Percentiles rank a stretch among this genome's conserved stretches.
phyloP scores from a whole-genome alignment of 2,329 filamentous ascomycete genomes.

The Diatrype stigma region DNA sequence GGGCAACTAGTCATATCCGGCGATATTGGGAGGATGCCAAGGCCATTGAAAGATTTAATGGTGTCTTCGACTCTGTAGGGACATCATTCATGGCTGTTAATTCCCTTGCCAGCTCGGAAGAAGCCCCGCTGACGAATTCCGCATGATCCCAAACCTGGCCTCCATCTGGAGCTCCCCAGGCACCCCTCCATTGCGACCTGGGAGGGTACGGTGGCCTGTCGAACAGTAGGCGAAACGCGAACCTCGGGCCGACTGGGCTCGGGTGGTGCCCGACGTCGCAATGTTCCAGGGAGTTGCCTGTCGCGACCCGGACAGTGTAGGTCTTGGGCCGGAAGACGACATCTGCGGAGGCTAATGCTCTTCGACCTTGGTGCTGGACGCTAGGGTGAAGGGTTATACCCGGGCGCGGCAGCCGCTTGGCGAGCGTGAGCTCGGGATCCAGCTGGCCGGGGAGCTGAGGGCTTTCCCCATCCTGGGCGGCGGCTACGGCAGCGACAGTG shows the following conservation, averaged over 20 bases:
- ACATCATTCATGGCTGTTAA: constrained; percentile 15
- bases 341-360: constrained; percentile 15
- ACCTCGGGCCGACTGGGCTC: constrained; percentile 9
- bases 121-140: constrained; percentile 19
- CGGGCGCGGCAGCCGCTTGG: constrained; percentile 10
- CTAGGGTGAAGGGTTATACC: constrained; percentile 5
- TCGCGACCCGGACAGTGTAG: constrained; percentile 20
- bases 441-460: constrained; percentile 11
- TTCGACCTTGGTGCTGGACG: constrained; percentile 9
- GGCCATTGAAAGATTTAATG: too few relatives aligned
- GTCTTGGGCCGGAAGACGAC: constrained; percentile 18
- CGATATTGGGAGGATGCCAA: too few relatives aligned
- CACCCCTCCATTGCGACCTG: constrained; percentile 18
- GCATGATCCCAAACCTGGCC: constrained; percentile 16
- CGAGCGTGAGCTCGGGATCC: constrained; percentile 18
- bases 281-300: constrained; percentile 21
- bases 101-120: constrained; percentile 9
- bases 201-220: constrained; percentile 26
- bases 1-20: too few relatives aligned
- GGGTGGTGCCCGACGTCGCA: constrained; percentile 6
- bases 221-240: constrained; percentile 19
- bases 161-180: constrained; percentile 14
- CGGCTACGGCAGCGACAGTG: too few relatives aligned
- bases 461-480: not conserved
- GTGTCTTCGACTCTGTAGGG: too few relatives aligned